phyloP scores from a whole-genome alignment of 257 asterid species.

The Paraleonurus japonicus region DNA sequence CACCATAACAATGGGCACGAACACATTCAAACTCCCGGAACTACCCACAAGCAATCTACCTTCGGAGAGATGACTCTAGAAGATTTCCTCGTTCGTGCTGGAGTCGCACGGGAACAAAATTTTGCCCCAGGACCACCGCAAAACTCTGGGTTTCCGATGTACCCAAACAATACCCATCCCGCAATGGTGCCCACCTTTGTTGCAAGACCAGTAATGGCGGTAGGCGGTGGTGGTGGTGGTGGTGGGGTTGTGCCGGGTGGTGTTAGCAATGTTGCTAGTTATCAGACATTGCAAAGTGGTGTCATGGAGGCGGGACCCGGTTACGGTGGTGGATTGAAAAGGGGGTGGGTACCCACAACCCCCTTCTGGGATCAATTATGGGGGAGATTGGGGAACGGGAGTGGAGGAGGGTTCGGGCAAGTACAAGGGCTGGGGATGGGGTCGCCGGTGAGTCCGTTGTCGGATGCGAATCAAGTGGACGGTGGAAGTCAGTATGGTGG shows the following conservation, averaged over 20 bases:
- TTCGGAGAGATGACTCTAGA: constrained; percentile 87
- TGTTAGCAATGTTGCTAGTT: constrained; percentile 17
- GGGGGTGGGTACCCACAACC: constrained; percentile 45
- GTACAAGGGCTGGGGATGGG: constrained; percentile 48
- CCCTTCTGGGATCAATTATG: constrained; percentile 26
- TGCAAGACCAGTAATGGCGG: constrained; percentile 36
- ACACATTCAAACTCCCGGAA: constrained; percentile 24
- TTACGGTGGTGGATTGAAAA: constrained; percentile 38
- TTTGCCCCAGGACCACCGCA: constrained; percentile 27
- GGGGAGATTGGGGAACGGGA: constrained; percentile 54
- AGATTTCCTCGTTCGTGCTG: constrained; percentile 74
- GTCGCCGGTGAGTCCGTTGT: constrained; percentile 67
- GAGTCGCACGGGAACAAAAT: constrained; percentile 59
- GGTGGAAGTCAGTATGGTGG: constrained; percentile 42
- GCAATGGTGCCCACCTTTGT: constrained; percentile 25
- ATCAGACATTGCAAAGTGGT: constrained; percentile 36
- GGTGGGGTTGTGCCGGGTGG: background rate
- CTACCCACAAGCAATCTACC: constrained; percentile 47
- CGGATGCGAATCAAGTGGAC: constrained; percentile 51
- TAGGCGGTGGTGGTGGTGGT: constrained; percentile 18
- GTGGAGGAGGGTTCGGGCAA: constrained; percentile 54
- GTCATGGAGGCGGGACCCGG: constrained; percentile 33
- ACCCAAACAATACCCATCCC: constrained; percentile 32
- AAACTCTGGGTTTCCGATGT: constrained; percentile 43
- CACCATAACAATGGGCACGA: constrained; percentile 11